Evolutionary conservation across 2,329 filamentous ascomycete species (phyloP), one percentile per base, ranked within the genome.

Genomic region (Colletotrichum cordylinicola): DNA sequence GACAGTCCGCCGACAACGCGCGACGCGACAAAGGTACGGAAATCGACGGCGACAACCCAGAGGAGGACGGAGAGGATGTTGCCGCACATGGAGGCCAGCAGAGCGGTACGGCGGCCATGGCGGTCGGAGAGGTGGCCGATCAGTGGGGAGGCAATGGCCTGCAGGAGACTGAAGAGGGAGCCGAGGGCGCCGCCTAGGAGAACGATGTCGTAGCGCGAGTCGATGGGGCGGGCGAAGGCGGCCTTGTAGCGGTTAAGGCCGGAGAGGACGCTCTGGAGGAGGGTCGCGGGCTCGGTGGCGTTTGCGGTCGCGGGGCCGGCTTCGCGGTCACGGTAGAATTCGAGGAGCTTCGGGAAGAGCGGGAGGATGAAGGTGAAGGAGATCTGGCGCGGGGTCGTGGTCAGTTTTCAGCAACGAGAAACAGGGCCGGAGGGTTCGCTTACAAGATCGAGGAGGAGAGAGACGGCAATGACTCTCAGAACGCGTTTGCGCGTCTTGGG

Each of bases 281-380:
- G 86, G 2, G 95, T 96, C 74, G 87, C 85, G 4, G 90, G 87
- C 43, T 87, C 86, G 70, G 87, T 86, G 65, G 83, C 80, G 16
- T 84, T 83, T 56, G 86, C 81, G 70, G 85, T 80, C n/a, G 87
- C 81, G 29, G 89, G 86, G 56, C 58, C 70, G 55, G 90, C 90
- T 85, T 98, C 96, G 85, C 93, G 92, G 82, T 95, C 93, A 86
- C 95, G 95, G 88, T 98, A 99, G 90, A 98, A 98, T 81, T 98
- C 94, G 85, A 98, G 94, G 60, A 99, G 93, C 74, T 96, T 96
- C 9, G 96, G 97, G 83, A 98, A 99, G 43, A 99, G 92, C 0
- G 97, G 97, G 10, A 99, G 93, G 83, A 98, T 98, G 83, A 99
- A 98, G 35, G 97, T 99, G 85, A 99, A 99, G 72, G 96, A 98